Base-by-base conservation (phyloP, 192 early-diverging fungal genomes). In the Obelidium mucronatum region DNA sequence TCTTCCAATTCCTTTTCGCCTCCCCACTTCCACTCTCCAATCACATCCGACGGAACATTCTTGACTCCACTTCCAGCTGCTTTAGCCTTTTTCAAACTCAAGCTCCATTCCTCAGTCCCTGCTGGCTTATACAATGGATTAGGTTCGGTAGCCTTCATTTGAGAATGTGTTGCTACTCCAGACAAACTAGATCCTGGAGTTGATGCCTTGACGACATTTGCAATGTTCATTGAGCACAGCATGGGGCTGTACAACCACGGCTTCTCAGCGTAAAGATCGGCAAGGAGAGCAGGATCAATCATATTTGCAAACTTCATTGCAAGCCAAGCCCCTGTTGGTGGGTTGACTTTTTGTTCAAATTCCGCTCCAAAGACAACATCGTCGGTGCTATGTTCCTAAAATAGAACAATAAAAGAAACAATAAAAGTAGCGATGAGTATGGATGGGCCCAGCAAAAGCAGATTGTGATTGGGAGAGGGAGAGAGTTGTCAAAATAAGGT, bases 341-440 rank as follows among this genome's bases (percentile, higher is more conserved):
- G 85, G 3, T 82, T 78, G 24, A 93, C 77, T 51, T 92, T 92
- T 22, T 81, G 62, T 67, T 93, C 91, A 73, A 95, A 95, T 61
- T 89, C 85, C 55, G 90, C 90, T 15, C 94, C 94, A 83, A 94
- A 95, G 5, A 94, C 72, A 8, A 94, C 84, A 37, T 92, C 87
- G 61, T 91, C 87, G 13, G 87, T 87, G 2, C 84, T 76, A 81
- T 85, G 83, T 67, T 88, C 55, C 55, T 58, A 24, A 22, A 51
- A 8, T 51, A 51, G 48, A 51, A 22, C 48, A 13, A 51, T 51
- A 51, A n/a, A n/a, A n/a, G n/a, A n/a, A n/a, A n/a, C n/a, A n/a
- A n/a, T n/a, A n/a, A n/a, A n/a, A n/a, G n/a, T n/a, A n/a, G n/a
- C n/a, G n/a, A 67, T 0, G 1, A 15, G 2, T 2, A 51, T 37